These are phyloP conservation scores for Fraxinus velutina DNA, from an alignment of 305 asterid species.

Conservation along the genomic window DNA sequence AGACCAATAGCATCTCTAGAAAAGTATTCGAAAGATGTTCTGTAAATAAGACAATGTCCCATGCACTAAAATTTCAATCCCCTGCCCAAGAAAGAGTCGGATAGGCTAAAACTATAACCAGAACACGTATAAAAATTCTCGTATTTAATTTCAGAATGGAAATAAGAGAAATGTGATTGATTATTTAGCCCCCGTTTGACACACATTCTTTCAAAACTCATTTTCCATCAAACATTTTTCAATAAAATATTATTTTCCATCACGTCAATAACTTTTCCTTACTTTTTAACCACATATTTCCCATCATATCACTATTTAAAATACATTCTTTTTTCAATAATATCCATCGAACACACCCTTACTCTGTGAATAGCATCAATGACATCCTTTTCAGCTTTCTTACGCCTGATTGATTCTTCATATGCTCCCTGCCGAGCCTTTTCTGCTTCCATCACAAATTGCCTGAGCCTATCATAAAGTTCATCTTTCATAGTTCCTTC, in stretches of 20 bases:
- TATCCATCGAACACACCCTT: neutral
- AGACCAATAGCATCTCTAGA: neutral
- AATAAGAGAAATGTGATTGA: constrained; percentile 1
- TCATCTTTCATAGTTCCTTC: constrained; percentile 48
- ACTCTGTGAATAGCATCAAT: constrained; percentile 66
- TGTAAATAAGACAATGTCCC: neutral
- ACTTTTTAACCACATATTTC: no score
- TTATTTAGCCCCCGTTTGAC: neutral
- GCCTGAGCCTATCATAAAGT: constrained; percentile 57
- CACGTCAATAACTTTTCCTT: no score
- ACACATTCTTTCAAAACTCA: no score
- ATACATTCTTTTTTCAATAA: no score
- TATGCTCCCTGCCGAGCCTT: constrained; percentile 60
- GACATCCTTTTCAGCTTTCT: constrained; percentile 74
- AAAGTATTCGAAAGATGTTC: neutral
- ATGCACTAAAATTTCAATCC: neutral
- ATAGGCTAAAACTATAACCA: neutral
- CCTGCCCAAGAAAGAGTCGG: neutral
- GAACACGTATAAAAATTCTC: neutral
- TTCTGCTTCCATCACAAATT: constrained; percentile 64
- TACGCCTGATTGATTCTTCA: constrained; percentile 62
- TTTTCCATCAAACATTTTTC: no score
- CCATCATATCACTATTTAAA: no score
- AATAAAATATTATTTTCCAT: no score
- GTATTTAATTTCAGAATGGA: neutral